Evolutionary conservation across 768 basidiomycete genomes (phyloP), one percentile per base, ranked within the genome.

Genomic region (Russula foetens): DNA sequence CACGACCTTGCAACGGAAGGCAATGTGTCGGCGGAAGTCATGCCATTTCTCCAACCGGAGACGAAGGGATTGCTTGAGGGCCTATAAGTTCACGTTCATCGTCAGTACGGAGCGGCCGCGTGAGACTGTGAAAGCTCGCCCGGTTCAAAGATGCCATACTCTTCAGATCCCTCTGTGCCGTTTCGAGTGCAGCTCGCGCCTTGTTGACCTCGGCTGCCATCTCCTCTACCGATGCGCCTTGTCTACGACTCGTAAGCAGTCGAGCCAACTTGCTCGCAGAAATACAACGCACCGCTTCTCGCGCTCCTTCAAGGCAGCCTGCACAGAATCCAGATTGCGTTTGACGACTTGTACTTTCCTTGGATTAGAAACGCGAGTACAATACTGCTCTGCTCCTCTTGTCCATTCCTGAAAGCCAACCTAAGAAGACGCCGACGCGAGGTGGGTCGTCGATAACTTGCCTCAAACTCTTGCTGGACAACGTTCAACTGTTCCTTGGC

Each of bases 11-110:
- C 90, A 89, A 17, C 91, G 84, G 29, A 92, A 76, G n/a, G 92
- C 88, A 64, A 94, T 94, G 67, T 92, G 88, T 11, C 84, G 80
- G 53, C 95, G 83, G 77, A 95, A 95, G 58, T 90, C 84, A 57
- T 89, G 82, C 95, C 96, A 98, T 67, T 82, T 83, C 19, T 75
- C 71, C 56, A 87, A 72, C 23, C 95, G 90, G 15, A 76, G 69
- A 23, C 80, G 71, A 41, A 94, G 77, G 0, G 92, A 88, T 6
- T 77, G 70, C 65, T 78, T 82, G 50, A 96, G 77, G 26, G 81
- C 79, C 92, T 95, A 38, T 48, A 15, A 44, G 19, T 14, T 53
- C 31, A 19, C 6, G 17, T 41, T 2, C 26, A n/a, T 29, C 19
- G 35, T 56, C 53, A 38, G 59, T 2, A 67, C 26, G 4, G 6